These are phyloP conservation scores for Thermomyces lanuginosus DNA, from an alignment of 2,329 filamentous ascomycete species.

Conservation along the genomic window DNA sequence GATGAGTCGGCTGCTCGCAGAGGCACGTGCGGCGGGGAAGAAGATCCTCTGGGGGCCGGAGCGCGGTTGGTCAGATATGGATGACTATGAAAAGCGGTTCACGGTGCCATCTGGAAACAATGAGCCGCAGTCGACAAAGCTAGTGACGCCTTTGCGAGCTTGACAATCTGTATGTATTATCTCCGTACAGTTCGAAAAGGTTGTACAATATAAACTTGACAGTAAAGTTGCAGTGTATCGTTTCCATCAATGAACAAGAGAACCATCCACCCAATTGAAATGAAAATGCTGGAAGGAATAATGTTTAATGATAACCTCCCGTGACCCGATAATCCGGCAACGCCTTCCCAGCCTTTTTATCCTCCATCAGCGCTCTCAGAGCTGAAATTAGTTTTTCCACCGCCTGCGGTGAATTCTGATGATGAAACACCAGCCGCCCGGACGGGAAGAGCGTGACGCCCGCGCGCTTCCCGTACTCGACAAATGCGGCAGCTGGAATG, in stretches of 20 bases:
- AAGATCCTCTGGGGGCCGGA: slow-evolving; percentile 26
- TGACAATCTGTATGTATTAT: too few species aligned
- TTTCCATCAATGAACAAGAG: too few species aligned
- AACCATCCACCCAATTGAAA: too few species aligned
- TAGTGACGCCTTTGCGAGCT: too few species aligned
- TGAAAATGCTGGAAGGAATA: too few species aligned
- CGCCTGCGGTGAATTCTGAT: slow-evolving; percentile 13
- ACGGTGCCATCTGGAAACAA: too few species aligned
- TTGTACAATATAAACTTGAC: too few species aligned
- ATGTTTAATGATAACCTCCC: slow-evolving; percentile 8
- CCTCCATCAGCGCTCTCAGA: slow-evolving; percentile 10
- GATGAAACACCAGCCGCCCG: slow-evolving; percentile 14
- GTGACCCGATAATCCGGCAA: slow-evolving; percentile 8
- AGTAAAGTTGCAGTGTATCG: too few species aligned
- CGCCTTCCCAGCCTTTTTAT: slow-evolving; percentile 9
- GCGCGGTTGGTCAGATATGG: slow-evolving; percentile 21
- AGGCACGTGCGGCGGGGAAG: slow-evolving; percentile 18
- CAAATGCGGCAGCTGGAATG: slow-evolving; percentile 9
- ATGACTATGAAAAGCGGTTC: slow-evolving; percentile 11
- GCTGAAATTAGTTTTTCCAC: slow-evolving; percentile 9
- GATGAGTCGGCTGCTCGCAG: slow-evolving; percentile 31
- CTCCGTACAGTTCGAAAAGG: too few species aligned
- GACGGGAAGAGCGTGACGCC: slow-evolving; percentile 10
- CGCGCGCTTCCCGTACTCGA: slow-evolving; percentile 10
- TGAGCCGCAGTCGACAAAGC: too few species aligned